Conservation (phyloP, 441 rosid genomes). For the Syzygium malaccense region DNA sequence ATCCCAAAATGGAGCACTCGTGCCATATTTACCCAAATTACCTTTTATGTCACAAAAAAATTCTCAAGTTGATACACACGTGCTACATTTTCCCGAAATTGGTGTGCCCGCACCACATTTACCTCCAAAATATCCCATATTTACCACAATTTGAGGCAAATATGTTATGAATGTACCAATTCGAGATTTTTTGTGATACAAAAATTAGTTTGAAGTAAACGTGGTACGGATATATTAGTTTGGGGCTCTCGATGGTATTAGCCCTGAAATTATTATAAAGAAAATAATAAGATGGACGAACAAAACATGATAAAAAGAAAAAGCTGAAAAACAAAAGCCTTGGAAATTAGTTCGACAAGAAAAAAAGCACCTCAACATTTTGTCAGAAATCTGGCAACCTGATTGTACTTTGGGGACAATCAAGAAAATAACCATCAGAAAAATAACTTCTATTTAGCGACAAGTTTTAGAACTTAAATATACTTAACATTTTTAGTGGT, state of each 20-base stretch:
- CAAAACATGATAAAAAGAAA: background rate
- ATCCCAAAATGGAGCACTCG: rapidly evolving
- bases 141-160: background rate
- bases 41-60: too few species aligned
- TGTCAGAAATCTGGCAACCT: too few species aligned
- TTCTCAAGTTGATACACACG: too few species aligned
- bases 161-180: rapidly evolving
- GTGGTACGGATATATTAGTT: background rate
- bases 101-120: too few species aligned
- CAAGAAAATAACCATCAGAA: too few species aligned
- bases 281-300: background rate
- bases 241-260: background rate
- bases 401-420: too few species aligned
- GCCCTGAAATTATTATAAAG: background rate
- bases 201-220: background rate
- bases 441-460: too few species aligned
- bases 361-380: too few species aligned
- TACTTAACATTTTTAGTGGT: too few species aligned
- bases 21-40: background rate
- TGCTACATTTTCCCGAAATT: too few species aligned
- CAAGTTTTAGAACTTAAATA: too few species aligned
- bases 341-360: too few species aligned
- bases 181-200: background rate
- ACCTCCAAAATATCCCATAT: background rate
- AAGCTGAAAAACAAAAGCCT: background rate